A percentile compares a stretch with the other conserved stretches of the same genome.
Evolutionary conservation across 1,284 basidiomycete species (phyloP).

Genomic region (Trichosporon ovoides): DNA sequence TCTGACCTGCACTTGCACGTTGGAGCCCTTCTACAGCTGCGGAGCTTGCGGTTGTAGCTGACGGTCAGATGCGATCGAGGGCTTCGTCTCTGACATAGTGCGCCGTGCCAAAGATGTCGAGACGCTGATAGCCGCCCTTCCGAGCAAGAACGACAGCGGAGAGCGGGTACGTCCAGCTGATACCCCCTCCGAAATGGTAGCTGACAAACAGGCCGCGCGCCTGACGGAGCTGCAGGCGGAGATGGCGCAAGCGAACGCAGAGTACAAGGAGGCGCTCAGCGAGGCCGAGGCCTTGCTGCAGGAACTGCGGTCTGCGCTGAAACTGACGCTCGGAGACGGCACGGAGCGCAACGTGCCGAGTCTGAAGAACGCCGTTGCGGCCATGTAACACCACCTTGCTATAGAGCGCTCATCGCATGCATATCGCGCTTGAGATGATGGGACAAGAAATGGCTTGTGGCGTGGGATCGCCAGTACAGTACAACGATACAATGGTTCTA

Average conservation of each 20-base stretch:
- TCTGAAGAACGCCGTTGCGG: background rate
- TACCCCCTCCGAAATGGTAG: background rate
- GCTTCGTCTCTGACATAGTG: constrained; percentile 43
- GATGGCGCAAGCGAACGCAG: constrained; percentile 38
- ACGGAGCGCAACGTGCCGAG: constrained; percentile 18
- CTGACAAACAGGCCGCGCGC: constrained; percentile 27
- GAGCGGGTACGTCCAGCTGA: constrained; percentile 32
- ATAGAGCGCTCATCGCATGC: no score
- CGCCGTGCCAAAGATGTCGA: constrained; percentile 45
- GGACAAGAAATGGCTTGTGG: no score
- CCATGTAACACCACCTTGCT: background rate
- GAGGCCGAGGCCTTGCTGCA: constrained; percentile 39
- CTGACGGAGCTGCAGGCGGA: constrained; percentile 39
- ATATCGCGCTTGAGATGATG: no score
- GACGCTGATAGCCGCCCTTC: constrained; percentile 38
- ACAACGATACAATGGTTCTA: background rate
- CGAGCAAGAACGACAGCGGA: constrained; percentile 37
- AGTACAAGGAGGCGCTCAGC: constrained; percentile 39
- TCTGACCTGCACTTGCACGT: no score
- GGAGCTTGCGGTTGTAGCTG: no score
- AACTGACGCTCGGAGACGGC: constrained; percentile 29
- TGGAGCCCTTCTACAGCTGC: no score
- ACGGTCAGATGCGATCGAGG: constrained; percentile 38
- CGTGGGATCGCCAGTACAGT: no score
- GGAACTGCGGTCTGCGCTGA: constrained; percentile 37